phyloP scores from a whole-genome alignment of 2,329 filamentous ascomycete genomes.

The Fonsecaea nubica region DNA sequence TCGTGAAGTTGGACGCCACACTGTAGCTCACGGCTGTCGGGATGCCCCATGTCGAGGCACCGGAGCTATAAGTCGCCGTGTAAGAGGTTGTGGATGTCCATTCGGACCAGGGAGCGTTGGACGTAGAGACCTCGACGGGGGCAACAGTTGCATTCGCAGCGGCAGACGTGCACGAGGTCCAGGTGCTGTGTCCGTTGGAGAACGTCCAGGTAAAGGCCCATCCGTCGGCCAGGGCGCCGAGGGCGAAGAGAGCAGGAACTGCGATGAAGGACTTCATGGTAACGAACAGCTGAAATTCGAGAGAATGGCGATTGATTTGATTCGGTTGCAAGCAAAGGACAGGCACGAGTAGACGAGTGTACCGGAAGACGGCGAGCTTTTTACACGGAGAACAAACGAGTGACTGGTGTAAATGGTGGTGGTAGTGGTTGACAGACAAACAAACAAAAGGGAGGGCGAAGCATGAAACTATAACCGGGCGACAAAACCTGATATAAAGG shows the following conservation, averaged over 20 bases:
- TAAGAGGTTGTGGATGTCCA: constrained; percentile 29
- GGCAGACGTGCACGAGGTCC: constrained; percentile 24
- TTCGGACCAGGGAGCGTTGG: constrained; percentile 12
- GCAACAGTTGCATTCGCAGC: constrained; percentile 26
- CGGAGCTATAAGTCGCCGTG: constrained; percentile 31
- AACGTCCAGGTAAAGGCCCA: constrained; percentile 35
- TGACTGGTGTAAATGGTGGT: not conserved
- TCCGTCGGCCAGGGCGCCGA: constrained; percentile 27
- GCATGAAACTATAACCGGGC: not conserved
- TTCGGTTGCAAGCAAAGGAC: not conserved
- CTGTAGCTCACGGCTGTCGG: constrained; percentile 29
- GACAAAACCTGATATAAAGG: constrained; percentile 6
- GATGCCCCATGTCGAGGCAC: constrained; percentile 27
- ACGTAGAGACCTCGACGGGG: constrained; percentile 15
- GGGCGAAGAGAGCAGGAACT: constrained; percentile 31
- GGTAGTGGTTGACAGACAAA: not conserved
- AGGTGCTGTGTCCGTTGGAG: constrained; percentile 30
- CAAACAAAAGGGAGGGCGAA: not conserved
- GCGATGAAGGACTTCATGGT: constrained; percentile 36
- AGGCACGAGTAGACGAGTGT: constrained; percentile 24
- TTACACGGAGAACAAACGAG: constrained; percentile 1
- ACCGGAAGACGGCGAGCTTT: constrained; percentile 21
- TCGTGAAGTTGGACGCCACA: constrained; percentile 26
- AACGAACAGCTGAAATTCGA: not conserved
- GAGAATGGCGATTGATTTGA: not conserved